phyloP scores from a whole-genome alignment of 768 basidiomycete genomes.

The Hemileccinum rubropunctum region DNA sequence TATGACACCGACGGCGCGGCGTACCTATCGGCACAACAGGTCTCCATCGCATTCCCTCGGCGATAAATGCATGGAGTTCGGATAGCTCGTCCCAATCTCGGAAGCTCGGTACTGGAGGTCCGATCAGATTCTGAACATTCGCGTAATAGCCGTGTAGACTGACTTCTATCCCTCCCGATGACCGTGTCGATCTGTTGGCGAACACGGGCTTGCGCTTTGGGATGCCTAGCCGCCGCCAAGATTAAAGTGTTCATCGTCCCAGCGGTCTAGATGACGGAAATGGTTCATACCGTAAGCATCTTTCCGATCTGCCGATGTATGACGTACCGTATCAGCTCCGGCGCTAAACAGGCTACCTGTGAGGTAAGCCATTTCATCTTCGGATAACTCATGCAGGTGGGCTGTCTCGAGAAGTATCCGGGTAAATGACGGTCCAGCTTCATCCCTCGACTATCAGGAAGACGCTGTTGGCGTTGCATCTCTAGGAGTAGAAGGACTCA shows the following conservation, averaged over 20 bases:
- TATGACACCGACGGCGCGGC: not conserved
- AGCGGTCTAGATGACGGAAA: slow-evolving; percentile 34
- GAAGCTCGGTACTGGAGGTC: slow-evolving; percentile 31
- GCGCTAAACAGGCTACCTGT: slow-evolving; percentile 61
- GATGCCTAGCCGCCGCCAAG: slow-evolving; percentile 50
- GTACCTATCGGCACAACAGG: slow-evolving; percentile 30
- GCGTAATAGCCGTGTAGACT: not conserved
- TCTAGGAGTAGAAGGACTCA: not conserved
- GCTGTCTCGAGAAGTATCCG: slow-evolving; percentile 52
- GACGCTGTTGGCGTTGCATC: not conserved
- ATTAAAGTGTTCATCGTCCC: slow-evolving; percentile 47
- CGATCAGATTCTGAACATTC: not conserved
- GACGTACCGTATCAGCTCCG: slow-evolving; percentile 50
- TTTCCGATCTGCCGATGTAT: too few relatives aligned
- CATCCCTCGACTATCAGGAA: slow-evolving; percentile 6
- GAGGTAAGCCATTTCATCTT: slow-evolving; percentile 54
- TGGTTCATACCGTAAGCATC: not conserved
- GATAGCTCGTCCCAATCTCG: slow-evolving; percentile 30
- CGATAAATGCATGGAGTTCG: slow-evolving; percentile 33
- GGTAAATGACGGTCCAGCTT: slow-evolving; percentile 37
- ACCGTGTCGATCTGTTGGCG: slow-evolving; percentile 51
- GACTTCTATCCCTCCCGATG: slow-evolving; percentile 36
- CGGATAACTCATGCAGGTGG: slow-evolving; percentile 44
- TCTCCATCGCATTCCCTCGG: slow-evolving; percentile 36
- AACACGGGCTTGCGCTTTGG: slow-evolving; percentile 44